Evolutionary conservation across 805 yeast species (phyloP).

Genomic region (Metschnikowia similis): DNA sequence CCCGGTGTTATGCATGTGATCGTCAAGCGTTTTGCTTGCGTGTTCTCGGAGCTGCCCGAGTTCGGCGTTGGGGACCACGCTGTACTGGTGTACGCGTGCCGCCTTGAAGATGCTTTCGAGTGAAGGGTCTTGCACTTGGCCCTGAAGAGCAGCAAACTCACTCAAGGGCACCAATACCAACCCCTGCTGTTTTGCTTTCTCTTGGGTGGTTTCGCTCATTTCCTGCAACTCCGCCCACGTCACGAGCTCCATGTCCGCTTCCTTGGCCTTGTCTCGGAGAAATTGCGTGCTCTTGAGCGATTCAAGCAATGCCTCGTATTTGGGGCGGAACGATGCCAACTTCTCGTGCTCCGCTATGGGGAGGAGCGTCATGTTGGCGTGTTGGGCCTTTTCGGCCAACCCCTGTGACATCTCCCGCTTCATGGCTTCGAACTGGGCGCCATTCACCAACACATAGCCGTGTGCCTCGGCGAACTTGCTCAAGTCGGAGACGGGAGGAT

Average conservation of each 20-base stretch:
- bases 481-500: constrained; percentile 7
- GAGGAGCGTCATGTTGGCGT: constrained; percentile 7
- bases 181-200: constrained; percentile 17
- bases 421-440: constrained; percentile 7
- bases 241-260: constrained; percentile 6
- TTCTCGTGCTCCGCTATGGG: constrained; percentile 7
- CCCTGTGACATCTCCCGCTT: constrained; percentile 6
- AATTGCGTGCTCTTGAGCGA: constrained; percentile 3
- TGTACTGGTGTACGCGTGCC: constrained; percentile 8
- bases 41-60: constrained; percentile 7
- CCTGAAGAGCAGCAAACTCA: constrained; percentile 11
- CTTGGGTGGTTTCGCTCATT: constrained; percentile 13
- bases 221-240: constrained; percentile 10
- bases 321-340: neutral
- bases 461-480: constrained; percentile 6
- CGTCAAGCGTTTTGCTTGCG: constrained; percentile 13
- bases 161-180: constrained; percentile 13
- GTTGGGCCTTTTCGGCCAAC: constrained; percentile 10
- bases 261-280: constrained; percentile 7
- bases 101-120: constrained; percentile 6
- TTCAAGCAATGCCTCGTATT: neutral
- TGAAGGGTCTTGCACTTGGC: constrained; percentile 9
- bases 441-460: constrained; percentile 4
- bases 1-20: constrained; percentile 10
- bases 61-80: constrained; percentile 3